Base-by-base conservation (phyloP, 306 rosid genomes). In the Mimosa pudica region DNA sequence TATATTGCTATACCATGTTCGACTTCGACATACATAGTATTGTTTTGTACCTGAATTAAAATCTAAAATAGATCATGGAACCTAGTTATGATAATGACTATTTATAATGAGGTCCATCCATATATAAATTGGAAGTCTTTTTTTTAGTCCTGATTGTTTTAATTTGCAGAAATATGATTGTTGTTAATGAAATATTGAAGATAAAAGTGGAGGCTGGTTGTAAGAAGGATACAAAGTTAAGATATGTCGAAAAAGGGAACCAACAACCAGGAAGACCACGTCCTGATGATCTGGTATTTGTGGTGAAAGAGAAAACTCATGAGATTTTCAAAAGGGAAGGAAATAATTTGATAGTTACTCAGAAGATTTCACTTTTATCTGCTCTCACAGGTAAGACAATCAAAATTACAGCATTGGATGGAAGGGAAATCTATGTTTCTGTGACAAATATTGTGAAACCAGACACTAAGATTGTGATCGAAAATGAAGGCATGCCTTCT, bases 401-500 rank as follows among this genome's bases (percentile, higher is more conserved):
- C 71, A 86, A 84, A 73, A 24, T 94, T 41, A 84, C 86, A 80
- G 88, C 92, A 18, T 81, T 94, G 79, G 96, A 90, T 60, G 94
- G 97, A 54, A 85, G 96, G 84, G 47, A 52, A 17, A 85, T 94
- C 60, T 65, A 81, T 14, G 64, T 87, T 36, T 75, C 83, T 17
- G 72, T 87, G n/a, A 86, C 88, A 9, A 88, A 90, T 78, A 84
- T 90, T 58, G 88, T 92, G 47, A 90, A 79, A 74, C 96, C 95
- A 6, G 89, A 90, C 41, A 74, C 77, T 73, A 90, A 84, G 77
- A 60, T 85, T 8, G 83, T 88, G 54, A 64, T 92, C 73, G 76
- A 85, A 32, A 85, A 88, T 63, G 97, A 94, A 78, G 97, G 97
- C 61, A 94, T 89, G 98, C 98, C 97, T 14, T 66, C 81, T 72